Percentiles rank a stretch among this genome's conserved stretches.
Conservation (phyloP, 1,139 yeast species). For the Kodamaea anthophila region DNA sequence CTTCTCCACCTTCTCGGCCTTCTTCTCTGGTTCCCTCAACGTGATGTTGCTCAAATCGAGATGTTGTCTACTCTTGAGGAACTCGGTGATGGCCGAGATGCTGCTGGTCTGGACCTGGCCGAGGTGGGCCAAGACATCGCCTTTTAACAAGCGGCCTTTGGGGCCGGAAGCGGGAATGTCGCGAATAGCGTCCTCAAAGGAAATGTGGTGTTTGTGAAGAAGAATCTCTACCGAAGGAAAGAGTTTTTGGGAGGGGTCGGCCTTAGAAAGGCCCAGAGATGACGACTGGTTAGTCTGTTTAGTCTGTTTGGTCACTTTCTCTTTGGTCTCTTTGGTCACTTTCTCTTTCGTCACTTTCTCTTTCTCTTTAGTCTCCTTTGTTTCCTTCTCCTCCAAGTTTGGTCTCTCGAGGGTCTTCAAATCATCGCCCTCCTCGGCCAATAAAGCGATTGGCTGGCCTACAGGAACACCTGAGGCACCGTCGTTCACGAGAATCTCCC, state of each 20-base stretch:
- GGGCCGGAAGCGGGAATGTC: constrained; percentile 86
- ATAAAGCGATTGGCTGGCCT: constrained; percentile 81
- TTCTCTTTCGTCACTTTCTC: constrained; percentile 7
- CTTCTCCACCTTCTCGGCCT: constrained; percentile 13
- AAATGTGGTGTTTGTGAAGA: constrained; percentile 54
- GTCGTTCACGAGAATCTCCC: constrained; percentile 63
- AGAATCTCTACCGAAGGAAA: constrained; percentile 78
- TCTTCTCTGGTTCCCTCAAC: constrained; percentile 33
- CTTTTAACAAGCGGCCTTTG: constrained; percentile 77
- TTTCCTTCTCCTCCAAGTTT: constrained; percentile 23
- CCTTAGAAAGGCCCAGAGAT: constrained; percentile 26
- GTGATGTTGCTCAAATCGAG: constrained; percentile 74
- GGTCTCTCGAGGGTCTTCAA: constrained; percentile 60
- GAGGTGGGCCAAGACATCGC: constrained; percentile 81
- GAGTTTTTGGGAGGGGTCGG: constrained; percentile 60
- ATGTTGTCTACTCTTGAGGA: constrained; percentile 52
- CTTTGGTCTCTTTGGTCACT: constrained; percentile 8
- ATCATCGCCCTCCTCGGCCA: constrained; percentile 89
- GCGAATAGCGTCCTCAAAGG: constrained; percentile 60
- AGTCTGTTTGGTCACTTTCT: constrained; percentile 3
- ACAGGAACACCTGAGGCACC: constrained; percentile 80
- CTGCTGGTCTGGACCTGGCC: constrained; percentile 62
- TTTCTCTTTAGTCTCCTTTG: constrained; percentile 12
- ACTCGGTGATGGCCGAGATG: constrained; percentile 48
- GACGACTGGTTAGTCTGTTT: constrained; percentile 3